phyloP scores from a whole-genome alignment of 2,329 filamentous ascomycete species.

The Arthrobotrys megalospora region DNA sequence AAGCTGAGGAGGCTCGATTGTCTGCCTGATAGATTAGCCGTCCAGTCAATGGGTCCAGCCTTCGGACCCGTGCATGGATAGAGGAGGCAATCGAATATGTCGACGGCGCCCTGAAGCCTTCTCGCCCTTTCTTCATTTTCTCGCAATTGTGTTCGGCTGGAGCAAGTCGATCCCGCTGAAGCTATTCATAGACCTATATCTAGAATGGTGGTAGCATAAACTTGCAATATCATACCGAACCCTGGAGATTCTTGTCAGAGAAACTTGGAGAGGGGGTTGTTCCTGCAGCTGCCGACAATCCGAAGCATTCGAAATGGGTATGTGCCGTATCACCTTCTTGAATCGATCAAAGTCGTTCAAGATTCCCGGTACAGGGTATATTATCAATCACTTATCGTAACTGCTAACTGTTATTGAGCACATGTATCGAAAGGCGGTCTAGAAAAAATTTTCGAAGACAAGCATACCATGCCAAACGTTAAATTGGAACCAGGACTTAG shows the following conservation, averaged over 20 bases:
- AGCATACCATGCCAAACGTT: constrained; percentile 7
- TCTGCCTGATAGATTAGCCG: constrained; percentile 46
- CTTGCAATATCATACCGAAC: not conserved
- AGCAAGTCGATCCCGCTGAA: not conserved
- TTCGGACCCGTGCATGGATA: constrained; percentile 2
- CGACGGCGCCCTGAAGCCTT: constrained; percentile 11
- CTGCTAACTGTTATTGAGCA: constrained; percentile 17
- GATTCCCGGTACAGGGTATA: no score
- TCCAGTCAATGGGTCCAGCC: not conserved
- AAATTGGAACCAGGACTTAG: not conserved
- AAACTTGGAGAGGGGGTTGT: not conserved
- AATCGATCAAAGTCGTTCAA: not conserved
- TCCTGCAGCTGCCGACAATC: constrained; percentile 30
- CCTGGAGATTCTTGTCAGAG: not conserved
- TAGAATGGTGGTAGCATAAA: not conserved
- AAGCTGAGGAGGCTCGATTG: not conserved
- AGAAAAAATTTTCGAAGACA: constrained; percentile 12
- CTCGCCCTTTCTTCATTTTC: not conserved
- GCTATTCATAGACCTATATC: not conserved
- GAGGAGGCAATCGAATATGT: not conserved
- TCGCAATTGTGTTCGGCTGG: constrained; percentile 1
- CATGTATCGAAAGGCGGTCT: not conserved
- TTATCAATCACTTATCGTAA: constrained; percentile 20
- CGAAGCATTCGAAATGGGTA: constrained; percentile 1
- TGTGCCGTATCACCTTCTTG: constrained; percentile 14